Base-by-base conservation (phyloP, 225 moss, liverwort and hornwort genomes). In the Lunularia cruciata region DNA sequence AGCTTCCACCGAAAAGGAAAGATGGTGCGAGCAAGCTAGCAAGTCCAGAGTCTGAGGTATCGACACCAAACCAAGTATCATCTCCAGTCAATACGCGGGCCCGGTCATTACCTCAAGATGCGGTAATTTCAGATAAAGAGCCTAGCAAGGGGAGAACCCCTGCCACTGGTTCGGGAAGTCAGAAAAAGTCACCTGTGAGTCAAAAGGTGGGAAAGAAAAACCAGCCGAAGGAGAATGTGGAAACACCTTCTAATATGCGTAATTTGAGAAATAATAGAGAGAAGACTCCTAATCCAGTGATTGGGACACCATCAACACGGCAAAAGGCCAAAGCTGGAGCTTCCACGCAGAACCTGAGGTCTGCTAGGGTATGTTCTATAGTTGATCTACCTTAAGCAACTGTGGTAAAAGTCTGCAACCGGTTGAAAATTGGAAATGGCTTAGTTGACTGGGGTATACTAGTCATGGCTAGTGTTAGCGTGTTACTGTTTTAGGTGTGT, bases 11-110 rank as follows among this genome's bases (percentile, higher is more conserved):
- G 40, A 75, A 79, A 61, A 75, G 64, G 71, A 79, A 79, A 68
- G 72, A 47, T 35, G 75, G 58, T 43, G 65, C 75, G 35, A 37
- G 28, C 27, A 75, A 68, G 37, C 61, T 75, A 53, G 62, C 75
- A 43, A 75, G 32, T 69, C 51, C 69, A 56, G 75, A 63, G 69
- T 67, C 62, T 75, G 79, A 79, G 75, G 75, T 75, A 79, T 75
- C 75, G 79, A 79, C 75, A 71, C 79, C 79, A 79, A 79, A 75
- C 72, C 79, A 79, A 72, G 79, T 66, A 55, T 61, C 75, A 75
- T 72, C 75, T 72, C 72, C 75, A 71, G 72, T 75, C 60, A 71
- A 45, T 75, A 72, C 75, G 57, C 71, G 79, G 71, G 42, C 75
- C 54, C 71, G 79, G 75, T 68, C 79, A 36, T 51, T 69, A 75